phyloP scores from a whole-genome alignment of 192 early-diverging fungal genomes.

The Podila clonocystis region DNA sequence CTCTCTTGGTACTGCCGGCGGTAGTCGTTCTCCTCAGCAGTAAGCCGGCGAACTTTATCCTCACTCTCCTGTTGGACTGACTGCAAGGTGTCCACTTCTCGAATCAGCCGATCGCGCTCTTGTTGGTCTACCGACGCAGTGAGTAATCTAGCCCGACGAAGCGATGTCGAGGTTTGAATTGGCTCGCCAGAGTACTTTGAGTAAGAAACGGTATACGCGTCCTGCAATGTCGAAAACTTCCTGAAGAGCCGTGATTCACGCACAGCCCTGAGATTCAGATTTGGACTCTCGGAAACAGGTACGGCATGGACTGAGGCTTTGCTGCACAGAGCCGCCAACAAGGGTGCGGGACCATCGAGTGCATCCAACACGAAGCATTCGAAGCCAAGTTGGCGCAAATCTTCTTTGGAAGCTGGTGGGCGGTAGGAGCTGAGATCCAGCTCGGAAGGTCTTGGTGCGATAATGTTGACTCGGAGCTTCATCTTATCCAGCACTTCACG shows the following conservation, averaged over 20 bases:
- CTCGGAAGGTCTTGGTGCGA: constrained; percentile 50
- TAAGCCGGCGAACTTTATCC: constrained; percentile 41
- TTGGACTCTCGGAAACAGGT: constrained; percentile 27
- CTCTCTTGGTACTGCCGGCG: constrained; percentile 30
- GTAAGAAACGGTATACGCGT: constrained; percentile 11
- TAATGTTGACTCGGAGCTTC: constrained; percentile 70
- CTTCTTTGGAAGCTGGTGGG: constrained; percentile 16
- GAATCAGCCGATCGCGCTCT: constrained; percentile 45
- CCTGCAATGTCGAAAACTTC: constrained; percentile 22
- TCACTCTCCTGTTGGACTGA: constrained; percentile 36
- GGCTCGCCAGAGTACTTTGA: constrained; percentile 28
- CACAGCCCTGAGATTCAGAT: constrained; percentile 18
- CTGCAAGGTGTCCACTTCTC: constrained; percentile 26
- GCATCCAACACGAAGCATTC: constrained; percentile 80
- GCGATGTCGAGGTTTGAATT: constrained; percentile 19
- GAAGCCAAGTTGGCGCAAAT: constrained; percentile 72
- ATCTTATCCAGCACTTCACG: constrained; percentile 68
- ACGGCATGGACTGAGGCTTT: constrained; percentile 67
- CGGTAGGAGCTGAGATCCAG: constrained; percentile 26
- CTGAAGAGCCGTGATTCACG: constrained; percentile 32
- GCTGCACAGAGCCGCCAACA: constrained; percentile 74
- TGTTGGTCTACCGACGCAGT: constrained; percentile 48
- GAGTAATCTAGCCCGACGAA: constrained; percentile 18
- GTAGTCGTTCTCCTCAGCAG: constrained; percentile 47
- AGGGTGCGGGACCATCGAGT: constrained; percentile 73